Conservation (phyloP, 768 basidiomycete genomes). For the Tricholoma hemisulphureum region DNA sequence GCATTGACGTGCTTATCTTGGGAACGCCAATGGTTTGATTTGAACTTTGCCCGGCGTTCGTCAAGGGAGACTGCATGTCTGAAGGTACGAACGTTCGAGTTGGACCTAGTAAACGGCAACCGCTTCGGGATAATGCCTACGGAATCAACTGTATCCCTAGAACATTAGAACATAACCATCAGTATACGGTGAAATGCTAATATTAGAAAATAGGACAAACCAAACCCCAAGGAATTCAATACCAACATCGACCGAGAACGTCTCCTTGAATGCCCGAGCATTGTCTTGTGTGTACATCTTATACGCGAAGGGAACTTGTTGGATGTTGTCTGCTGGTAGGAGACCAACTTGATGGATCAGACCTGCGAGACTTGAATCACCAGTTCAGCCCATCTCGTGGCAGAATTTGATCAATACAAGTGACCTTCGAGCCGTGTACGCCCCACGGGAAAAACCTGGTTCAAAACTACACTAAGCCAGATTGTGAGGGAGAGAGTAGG, state of each 20-base stretch:
- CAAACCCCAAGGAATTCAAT: constrained; percentile 62
- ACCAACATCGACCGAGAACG: constrained; percentile 51
- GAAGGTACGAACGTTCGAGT: constrained; percentile 55
- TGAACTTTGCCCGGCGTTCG: constrained; percentile 60
- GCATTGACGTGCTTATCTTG: no score
- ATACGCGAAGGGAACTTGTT: constrained; percentile 65
- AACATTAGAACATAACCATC: background rate
- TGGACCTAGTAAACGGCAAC: constrained; percentile 58
- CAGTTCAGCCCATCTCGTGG: background rate
- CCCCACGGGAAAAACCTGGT: constrained; percentile 60
- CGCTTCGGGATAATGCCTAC: constrained; percentile 54
- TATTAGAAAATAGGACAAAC: constrained; percentile 29
- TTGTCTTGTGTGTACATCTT: constrained; percentile 59
- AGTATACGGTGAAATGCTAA: background rate
- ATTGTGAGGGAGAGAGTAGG: background rate
- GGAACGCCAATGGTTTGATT: constrained; percentile 53
- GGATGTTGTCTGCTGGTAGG: constrained; percentile 44
- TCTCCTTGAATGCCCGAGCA: constrained; percentile 50
- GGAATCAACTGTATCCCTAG: constrained; percentile 67
- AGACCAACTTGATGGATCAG: constrained; percentile 55
- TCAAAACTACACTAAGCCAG: background rate
- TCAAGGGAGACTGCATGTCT: constrained; percentile 68
- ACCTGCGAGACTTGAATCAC: constrained; percentile 39
- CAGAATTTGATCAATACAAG: background rate
- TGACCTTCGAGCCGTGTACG: constrained; percentile 57